Percentiles rank a stretch among this genome's conserved stretches.
Conservation (phyloP, 345 rosid species). For the Eucalyptus marginata region DNA sequence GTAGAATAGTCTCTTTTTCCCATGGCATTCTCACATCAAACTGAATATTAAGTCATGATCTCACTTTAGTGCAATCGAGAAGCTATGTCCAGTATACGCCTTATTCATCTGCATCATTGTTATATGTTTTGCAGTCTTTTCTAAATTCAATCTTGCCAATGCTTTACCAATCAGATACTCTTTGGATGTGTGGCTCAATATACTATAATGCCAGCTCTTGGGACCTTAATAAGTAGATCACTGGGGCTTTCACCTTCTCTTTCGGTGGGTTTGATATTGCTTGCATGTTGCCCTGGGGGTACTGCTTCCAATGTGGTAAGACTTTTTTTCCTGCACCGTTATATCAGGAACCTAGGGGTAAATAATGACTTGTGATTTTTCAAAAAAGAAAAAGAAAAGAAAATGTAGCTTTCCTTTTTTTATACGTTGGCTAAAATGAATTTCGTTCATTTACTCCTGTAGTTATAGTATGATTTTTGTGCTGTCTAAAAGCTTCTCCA, state of each 20-base stretch:
- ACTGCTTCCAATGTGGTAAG: slow-evolving; percentile 74
- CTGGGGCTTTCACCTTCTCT: slow-evolving; percentile 52
- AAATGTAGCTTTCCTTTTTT: not conserved
- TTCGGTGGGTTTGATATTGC: slow-evolving; percentile 58
- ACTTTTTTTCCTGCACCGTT: not conserved
- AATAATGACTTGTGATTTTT: not conserved
- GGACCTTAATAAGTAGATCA: slow-evolving; percentile 24
- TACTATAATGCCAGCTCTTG: slow-evolving; percentile 50
- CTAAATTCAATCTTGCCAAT: not conserved
- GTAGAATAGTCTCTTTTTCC: not conserved
- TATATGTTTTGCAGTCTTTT: not conserved
- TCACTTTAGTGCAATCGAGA: not conserved
- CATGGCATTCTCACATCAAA: not conserved
- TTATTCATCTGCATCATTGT: not conserved
- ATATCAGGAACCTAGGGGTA: not conserved
- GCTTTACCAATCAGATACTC: slow-evolving; percentile 29
- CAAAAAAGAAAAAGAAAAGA: not conserved
- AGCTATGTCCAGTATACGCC: not conserved
- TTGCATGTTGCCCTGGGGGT: slow-evolving; percentile 60
- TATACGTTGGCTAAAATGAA: not conserved
- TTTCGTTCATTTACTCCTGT: not conserved
- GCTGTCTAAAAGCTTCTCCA: not conserved
- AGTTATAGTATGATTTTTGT: not conserved
- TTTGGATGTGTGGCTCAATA: slow-evolving; percentile 57
- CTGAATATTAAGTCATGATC: not conserved